Conservation (phyloP, 768 basidiomycete species). For the Pleurotus tuber-regium region DNA sequence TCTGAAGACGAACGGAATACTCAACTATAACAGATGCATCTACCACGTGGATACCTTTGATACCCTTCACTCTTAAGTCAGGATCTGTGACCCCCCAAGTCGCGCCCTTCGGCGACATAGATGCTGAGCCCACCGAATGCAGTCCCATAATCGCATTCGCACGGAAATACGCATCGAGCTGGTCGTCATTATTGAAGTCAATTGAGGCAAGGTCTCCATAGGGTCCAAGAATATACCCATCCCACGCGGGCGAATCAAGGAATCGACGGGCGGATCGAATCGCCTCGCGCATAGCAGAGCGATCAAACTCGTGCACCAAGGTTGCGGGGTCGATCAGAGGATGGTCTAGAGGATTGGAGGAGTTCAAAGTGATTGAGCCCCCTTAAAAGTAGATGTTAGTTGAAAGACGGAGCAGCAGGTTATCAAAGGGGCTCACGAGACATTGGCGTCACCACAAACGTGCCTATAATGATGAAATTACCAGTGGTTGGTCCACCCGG, state of each 20-base stretch:
- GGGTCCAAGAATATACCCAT: constrained; percentile 22
- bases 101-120: constrained; percentile 28
- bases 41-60: constrained; percentile 31
- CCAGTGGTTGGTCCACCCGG: constrained; percentile 21
- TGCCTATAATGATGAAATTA: constrained; percentile 25
- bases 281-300: constrained; percentile 23
- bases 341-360: constrained; percentile 41
- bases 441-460: constrained; percentile 29
- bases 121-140: constrained; percentile 33
- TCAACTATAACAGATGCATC: constrained; percentile 36
- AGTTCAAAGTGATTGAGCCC: constrained; percentile 36
- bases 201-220: constrained; percentile 15
- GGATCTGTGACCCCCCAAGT: constrained; percentile 34
- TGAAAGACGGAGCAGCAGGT: not conserved
- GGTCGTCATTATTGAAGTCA: constrained; percentile 22
- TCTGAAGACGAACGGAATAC: constrained; percentile 2
- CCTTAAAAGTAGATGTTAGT: constrained; percentile 18
- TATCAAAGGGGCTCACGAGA: constrained; percentile 26
- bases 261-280: constrained; percentile 24
- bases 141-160: constrained; percentile 17
- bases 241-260: constrained; percentile 22
- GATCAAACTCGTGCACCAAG: constrained; percentile 30
- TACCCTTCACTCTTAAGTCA: constrained; percentile 34
- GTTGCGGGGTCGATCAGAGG: constrained; percentile 52
- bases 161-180: constrained; percentile 24